phyloP scores from a whole-genome alignment of 208 protist species.

The Cochliopodium minus region DNA sequence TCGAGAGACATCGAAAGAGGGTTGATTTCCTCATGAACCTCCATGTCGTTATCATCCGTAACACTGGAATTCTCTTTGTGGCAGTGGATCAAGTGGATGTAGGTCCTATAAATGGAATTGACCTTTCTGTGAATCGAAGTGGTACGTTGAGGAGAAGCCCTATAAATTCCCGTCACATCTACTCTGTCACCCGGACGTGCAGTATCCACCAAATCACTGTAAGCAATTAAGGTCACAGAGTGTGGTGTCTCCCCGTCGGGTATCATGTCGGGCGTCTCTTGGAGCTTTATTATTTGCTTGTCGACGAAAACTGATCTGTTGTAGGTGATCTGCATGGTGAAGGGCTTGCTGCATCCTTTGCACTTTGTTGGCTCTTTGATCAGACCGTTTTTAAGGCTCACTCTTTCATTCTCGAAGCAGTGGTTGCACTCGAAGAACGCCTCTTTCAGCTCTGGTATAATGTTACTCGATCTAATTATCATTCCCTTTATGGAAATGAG shows the following conservation, averaged over 20 bases:
- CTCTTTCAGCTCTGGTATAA: slow-evolving; percentile 66
- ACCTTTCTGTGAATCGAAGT: slow-evolving; percentile 73
- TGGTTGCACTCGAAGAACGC: slow-evolving; percentile 82
- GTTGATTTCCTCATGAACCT: neutral
- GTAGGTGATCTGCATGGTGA: slow-evolving; percentile 50
- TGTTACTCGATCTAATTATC: slow-evolving; percentile 64
- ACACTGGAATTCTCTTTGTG: slow-evolving; percentile 41
- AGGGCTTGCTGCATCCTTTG: slow-evolving; percentile 46
- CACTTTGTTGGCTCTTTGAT: slow-evolving; percentile 86
- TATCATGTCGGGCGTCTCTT: slow-evolving; percentile 91
- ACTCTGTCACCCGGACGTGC: slow-evolving; percentile 88
- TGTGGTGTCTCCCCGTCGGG: slow-evolving; percentile 94
- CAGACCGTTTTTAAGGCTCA: slow-evolving; percentile 57
- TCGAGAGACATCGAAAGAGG: slow-evolving; percentile 8
- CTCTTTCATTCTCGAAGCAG: slow-evolving; percentile 58
- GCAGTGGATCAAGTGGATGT: slow-evolving; percentile 88
- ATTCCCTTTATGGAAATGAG: slow-evolving; percentile 63
- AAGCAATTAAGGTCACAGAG: slow-evolving; percentile 80
- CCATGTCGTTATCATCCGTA: neutral
- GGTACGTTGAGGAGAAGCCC: slow-evolving; percentile 65
- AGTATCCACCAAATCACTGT: slow-evolving; percentile 78
- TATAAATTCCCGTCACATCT: slow-evolving; percentile 91
- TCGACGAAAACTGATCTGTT: slow-evolving; percentile 81
- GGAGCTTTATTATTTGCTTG: slow-evolving; percentile 87
- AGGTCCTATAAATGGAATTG: slow-evolving; percentile 81